phyloP scores from a whole-genome alignment of 2,329 filamentous ascomycete species.

The Onygenales sp. region DNA sequence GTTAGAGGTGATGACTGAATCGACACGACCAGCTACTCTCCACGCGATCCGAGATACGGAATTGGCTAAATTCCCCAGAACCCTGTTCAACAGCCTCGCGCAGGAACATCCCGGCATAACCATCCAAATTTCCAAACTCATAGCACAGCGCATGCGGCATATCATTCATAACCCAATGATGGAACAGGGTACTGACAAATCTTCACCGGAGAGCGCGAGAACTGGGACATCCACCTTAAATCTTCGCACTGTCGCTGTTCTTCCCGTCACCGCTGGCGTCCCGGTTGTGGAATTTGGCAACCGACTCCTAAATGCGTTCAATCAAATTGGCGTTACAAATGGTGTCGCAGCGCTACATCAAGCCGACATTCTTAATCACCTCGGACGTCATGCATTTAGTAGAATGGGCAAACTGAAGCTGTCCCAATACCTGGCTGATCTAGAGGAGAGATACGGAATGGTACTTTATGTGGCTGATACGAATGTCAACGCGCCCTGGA shows the following conservation, averaged over 20 bases:
- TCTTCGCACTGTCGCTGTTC: constrained; percentile 79
- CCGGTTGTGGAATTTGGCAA: constrained; percentile 94
- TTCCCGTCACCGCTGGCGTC: constrained; percentile 83
- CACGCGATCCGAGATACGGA: constrained; percentile 97
- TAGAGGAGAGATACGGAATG: constrained; percentile 94
- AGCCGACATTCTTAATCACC: constrained; percentile 83
- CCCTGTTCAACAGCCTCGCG: constrained; percentile 92
- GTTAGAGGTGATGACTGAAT: constrained; percentile 93
- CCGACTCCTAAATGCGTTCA: constrained; percentile 74
- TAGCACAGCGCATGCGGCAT: constrained; percentile 86
- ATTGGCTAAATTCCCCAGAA: constrained; percentile 89
- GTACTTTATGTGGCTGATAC: constrained; percentile 96
- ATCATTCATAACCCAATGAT: constrained; percentile 72
- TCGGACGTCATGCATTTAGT: constrained; percentile 93
- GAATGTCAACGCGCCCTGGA: constrained; percentile 95
- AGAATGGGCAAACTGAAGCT: constrained; percentile 95
- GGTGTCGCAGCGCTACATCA: constrained; percentile 90
- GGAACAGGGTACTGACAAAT: constrained; percentile 54
- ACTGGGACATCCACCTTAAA: constrained; percentile 76
- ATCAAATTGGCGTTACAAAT: constrained; percentile 80
- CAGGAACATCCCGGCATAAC: constrained; percentile 97
- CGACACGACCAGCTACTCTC: constrained; percentile 75
- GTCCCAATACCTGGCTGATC: constrained; percentile 87
- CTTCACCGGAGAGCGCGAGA: constrained; percentile 41
- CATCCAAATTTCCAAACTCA: constrained; percentile 98